A percentile compares a stretch with the other conserved stretches of the same genome.
Evolutionary conservation across 495 filamentous ascomycete genomes (phyloP).

Genomic region (Lineolata rhizophorae): DNA sequence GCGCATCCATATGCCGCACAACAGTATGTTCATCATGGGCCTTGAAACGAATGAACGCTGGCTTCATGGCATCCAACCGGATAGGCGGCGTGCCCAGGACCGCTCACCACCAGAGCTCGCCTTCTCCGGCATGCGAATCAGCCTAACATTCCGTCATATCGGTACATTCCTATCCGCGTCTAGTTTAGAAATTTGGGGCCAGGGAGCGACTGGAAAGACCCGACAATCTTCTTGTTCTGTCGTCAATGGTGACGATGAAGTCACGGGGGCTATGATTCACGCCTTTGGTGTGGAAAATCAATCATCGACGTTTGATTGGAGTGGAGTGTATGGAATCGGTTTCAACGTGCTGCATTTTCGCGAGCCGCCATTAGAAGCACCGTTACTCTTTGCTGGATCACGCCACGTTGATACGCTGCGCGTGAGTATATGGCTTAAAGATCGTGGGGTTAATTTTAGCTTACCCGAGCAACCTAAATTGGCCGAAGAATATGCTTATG

Average conservation of each 20-base stretch:
- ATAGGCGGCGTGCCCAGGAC: constrained; percentile 46
- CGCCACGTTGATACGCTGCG: too few relatives aligned
- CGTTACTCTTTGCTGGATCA: too few relatives aligned
- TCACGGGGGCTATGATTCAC: constrained; percentile 45
- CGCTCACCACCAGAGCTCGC: constrained; percentile 50
- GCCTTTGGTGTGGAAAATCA: constrained; percentile 81
- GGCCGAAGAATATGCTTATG: too few relatives aligned
- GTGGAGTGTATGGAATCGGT: constrained; percentile 50
- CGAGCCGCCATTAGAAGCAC: too few relatives aligned
- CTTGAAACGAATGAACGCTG: constrained; percentile 62
- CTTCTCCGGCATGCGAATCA: constrained; percentile 58
- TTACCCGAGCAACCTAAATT: too few relatives aligned
- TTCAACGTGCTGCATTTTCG: constrained; percentile 71
- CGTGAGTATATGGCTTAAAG: too few relatives aligned
- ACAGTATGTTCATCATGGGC: constrained; percentile 69
- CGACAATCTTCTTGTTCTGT: constrained; percentile 33
- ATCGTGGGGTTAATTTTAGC: too few relatives aligned
- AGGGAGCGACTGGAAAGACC: constrained; percentile 57
- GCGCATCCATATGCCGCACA: constrained; percentile 62
- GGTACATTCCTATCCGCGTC: constrained; percentile 54
- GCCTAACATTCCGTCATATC: constrained; percentile 79
- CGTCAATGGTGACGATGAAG: constrained; percentile 40
- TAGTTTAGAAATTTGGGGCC: constrained; percentile 61
- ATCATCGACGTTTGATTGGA: constrained; percentile 54
- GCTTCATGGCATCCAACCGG: constrained; percentile 74